Evolutionary conservation across 148 eudicot genomes (phyloP).

Genomic region (Pharnaceum exiguum): DNA sequence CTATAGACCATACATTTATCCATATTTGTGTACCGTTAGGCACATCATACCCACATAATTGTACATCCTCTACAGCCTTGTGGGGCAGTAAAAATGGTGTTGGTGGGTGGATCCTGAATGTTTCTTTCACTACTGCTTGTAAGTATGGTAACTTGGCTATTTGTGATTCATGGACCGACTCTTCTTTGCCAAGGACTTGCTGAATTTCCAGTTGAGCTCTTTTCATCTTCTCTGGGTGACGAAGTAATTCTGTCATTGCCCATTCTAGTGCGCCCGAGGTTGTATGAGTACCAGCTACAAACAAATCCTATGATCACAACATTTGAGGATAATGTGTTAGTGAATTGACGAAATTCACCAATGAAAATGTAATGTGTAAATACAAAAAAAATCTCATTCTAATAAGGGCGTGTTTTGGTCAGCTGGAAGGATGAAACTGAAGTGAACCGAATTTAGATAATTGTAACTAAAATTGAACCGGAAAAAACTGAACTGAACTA

Average conservation of each 20-base stretch:
- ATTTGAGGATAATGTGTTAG: too few relatives aligned
- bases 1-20: constrained; percentile 34
- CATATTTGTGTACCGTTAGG: constrained; percentile 31
- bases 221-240: constrained; percentile 19
- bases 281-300: constrained; percentile 30
- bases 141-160: constrained; percentile 23
- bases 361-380: too few relatives aligned
- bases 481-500: too few relatives aligned
- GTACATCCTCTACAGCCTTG: constrained; percentile 11
- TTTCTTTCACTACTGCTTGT: constrained; percentile 34
- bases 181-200: constrained; percentile 15
- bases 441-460: too few relatives aligned
- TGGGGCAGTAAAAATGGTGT: constrained; percentile 30
- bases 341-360: too few relatives aligned
- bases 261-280: constrained; percentile 27
- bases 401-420: too few relatives aligned
- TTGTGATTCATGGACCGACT: constrained; percentile 19
- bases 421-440: too few relatives aligned
- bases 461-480: too few relatives aligned
- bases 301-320: too few relatives aligned
- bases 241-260: constrained; percentile 32
- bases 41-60: constrained; percentile 16
- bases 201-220: constrained; percentile 28
- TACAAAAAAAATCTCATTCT: too few relatives aligned
- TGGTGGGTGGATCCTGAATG: constrained; percentile 26